Evolutionary conservation across 106 monocot species (phyloP), one percentile per base, ranked within the genome.

Genomic region (Vanilla planifolia): DNA sequence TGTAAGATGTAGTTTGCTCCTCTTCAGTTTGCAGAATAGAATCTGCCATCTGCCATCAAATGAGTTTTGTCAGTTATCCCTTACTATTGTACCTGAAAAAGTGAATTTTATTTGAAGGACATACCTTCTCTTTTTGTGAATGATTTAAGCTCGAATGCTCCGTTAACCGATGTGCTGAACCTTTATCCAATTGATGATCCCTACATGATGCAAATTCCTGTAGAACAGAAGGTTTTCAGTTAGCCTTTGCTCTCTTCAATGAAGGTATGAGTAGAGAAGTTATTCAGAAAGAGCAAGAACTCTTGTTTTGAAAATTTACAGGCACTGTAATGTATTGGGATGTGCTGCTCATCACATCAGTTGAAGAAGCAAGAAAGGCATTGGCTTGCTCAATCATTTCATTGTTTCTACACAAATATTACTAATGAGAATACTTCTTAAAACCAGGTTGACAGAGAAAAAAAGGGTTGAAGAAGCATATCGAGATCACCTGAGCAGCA

Each of bases 121-220:
- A 23, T 69, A 92, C 92, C 84, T 92, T 79, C 41, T 79, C 71
- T 65, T 81, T 67, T 3, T 33, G 33, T 33, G 20, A n/a, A 15
- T 44, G 25, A 22, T 75, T 77, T 33, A 62, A 57, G 43, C 41
- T 65, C 43, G 61, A 50, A 20, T 61, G 29, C 67, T 84, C 65
- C 60, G 51, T 68, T 43, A 57, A 65, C 8, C 45, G 63, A 46
- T 46, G 29, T 19, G 69, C 61, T 14, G 67, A 67, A 22, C 46
- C 80, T 65, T 71, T 50, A 61, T 67, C 75, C 66, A 60, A 71
- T 46, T 24, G 8, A 8, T 62, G 67, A 1, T 75, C 64, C 64
- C 48, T 71, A 32, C 40, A 57, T 37, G 52, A 26, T 51, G 69
- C 69, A 40, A 84, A 33, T 30, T 78, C 70, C 83, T 92, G 60